These are phyloP conservation scores for Trichoderma asperellum DNA, from an alignment of 2,329 filamentous ascomycete genomes.

Conservation along the genomic window DNA sequence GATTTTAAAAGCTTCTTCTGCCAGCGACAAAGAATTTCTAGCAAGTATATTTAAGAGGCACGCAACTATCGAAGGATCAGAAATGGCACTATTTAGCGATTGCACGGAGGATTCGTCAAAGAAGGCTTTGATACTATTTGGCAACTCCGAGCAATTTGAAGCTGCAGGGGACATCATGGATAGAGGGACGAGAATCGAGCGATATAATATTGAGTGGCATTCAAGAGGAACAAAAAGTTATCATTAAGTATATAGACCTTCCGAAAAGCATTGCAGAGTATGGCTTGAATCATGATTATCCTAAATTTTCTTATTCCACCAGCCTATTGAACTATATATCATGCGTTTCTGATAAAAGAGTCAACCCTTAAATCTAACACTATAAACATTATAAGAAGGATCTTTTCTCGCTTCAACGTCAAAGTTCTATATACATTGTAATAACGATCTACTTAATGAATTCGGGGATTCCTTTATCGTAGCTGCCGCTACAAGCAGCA, in stretches of 20 bases:
- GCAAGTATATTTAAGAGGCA: background rate
- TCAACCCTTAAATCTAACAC: too few relatives aligned
- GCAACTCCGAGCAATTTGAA: background rate
- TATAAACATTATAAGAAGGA: background rate
- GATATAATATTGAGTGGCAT: background rate
- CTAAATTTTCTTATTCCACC: background rate
- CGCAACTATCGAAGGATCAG: background rate
- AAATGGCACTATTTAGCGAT: background rate
- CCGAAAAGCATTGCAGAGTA: background rate
- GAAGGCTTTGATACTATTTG: background rate
- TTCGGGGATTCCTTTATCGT: background rate
- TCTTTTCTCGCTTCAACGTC: background rate
- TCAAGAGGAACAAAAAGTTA: background rate
- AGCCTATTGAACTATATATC: too few relatives aligned
- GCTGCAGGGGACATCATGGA: background rate
- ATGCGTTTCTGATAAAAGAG: too few relatives aligned
- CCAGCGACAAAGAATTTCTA: background rate
- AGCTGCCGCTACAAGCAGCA: slow-evolving; percentile 30
- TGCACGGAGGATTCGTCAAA: slow-evolving; percentile 10
- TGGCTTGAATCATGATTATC: background rate
- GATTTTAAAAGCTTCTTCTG: background rate
- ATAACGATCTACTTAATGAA: background rate
- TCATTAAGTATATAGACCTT: background rate
- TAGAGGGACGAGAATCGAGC: background rate
- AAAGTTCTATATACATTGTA: background rate